Evolutionary conservation across 306 rosid species (phyloP), one percentile per base, ranked within the genome.

Genomic region (cucumber (Cucumis sativus)): DNA sequence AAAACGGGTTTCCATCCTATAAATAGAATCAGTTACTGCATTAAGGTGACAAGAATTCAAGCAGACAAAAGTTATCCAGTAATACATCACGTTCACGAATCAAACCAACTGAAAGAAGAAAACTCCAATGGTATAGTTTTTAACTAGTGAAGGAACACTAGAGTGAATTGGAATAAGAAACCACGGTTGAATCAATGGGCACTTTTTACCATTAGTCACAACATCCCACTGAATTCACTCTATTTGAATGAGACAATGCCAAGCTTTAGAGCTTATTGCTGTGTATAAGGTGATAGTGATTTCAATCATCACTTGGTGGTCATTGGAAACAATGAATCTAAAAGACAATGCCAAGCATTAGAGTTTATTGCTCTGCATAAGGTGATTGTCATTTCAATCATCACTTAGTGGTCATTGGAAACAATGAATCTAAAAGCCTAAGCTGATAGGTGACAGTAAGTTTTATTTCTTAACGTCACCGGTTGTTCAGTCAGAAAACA

Each of bases 211-310:
- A 6, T 68, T 13, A 68, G 35, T 71, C 11, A 37, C 73, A 67
- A 37, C 73, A 67, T 71, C 76, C 73, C n/a, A 51, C 76, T 25
- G 60, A 71, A 51, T 60, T 25, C 43, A 71, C 76, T 25, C 76
- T 23, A 45, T 47, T 70, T 47, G 59, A 4, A 45, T 12, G 58
- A 47, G 59, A 25, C 35, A 69, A 25, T 45, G 35, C 7, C n/a
- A 21, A 45, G 25, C 57, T 8, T 37, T n/a, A 8, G 8, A 66
- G 9, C 51, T 39, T 66, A 35, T 65, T 15, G 40, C 28, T 65
- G 25, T 37, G 61, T 57, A 37, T 20, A 7, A 65, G 71, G 75
- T 23, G 57, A 40, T 39, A 8, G 35, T 12, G 58, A 41, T 40
- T 69, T 49, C 35, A 69, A 43, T 70, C 40, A 45, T 23, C 58